Evolutionary conservation across 176 grass and related monocot species (phyloP).

Genomic region (Oryza meridionalis): DNA sequence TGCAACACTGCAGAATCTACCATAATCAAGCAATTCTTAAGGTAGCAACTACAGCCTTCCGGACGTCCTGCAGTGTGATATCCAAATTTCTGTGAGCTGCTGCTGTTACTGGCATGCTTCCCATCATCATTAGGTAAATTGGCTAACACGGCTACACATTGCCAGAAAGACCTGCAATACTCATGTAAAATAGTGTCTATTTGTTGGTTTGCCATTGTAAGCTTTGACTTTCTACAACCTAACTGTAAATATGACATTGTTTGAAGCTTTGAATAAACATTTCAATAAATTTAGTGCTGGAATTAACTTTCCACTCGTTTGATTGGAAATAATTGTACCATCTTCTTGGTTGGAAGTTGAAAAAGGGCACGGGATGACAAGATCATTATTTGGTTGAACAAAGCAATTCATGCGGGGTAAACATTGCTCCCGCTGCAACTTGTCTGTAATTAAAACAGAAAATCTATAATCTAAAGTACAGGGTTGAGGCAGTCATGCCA

Average conservation of each 20-base stretch:
- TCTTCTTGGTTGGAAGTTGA: not conserved
- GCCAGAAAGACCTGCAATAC: not conserved
- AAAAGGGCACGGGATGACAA: not conserved
- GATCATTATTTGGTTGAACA: not conserved
- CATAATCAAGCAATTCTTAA: conserved; percentile 79
- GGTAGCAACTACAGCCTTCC: conserved; percentile 57
- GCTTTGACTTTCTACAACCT: conserved; percentile 2
- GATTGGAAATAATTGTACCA: not conserved
- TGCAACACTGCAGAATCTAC: conserved; percentile 61
- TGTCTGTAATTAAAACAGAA: not conserved
- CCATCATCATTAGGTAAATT: conserved; percentile 24
- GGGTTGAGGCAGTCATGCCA: conserved; percentile 11
- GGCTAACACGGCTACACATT: not conserved
- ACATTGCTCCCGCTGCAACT: not conserved
- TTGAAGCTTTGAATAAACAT: not conserved
- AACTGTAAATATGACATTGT: conserved; percentile 37
- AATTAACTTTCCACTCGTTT: not conserved
- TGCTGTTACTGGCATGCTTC: not conserved
- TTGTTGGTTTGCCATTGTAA: not conserved
- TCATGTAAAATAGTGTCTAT: conserved; percentile 6
- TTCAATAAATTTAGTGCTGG: not conserved
- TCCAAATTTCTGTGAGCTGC: conserved; percentile 71
- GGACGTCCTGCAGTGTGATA: conserved; percentile 70
- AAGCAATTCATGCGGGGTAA: not conserved
- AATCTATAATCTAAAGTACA: conserved; percentile 37